Conservation (phyloP, 2,329 filamentous ascomycete genomes). For the Claviceps sorghi region DNA sequence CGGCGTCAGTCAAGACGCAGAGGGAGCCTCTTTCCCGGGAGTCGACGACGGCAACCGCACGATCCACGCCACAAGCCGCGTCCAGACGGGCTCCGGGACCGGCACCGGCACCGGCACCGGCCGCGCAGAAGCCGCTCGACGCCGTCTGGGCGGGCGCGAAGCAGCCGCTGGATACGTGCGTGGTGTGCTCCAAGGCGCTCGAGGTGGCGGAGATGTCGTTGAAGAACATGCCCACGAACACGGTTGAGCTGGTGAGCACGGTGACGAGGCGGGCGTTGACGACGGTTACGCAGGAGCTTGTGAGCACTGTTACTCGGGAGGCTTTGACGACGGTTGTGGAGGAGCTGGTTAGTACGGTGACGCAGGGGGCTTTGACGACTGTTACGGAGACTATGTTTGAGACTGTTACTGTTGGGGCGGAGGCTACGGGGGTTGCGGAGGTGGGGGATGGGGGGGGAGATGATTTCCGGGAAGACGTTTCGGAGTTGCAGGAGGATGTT, state of each 20-base stretch:
- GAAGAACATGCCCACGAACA: constrained; percentile 1
- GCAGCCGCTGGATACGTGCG: constrained; percentile 10
- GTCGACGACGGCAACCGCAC: background rate
- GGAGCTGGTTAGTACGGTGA: constrained; percentile 3
- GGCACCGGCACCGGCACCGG: background rate
- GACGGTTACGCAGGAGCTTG: constrained; percentile 17
- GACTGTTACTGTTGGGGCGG: constrained; percentile 7
- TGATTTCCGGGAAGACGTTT: too few species aligned
- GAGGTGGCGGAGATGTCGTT: constrained; percentile 2
- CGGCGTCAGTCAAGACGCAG: background rate
- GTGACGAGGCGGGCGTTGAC: constrained; percentile 10
- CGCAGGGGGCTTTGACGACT: constrained; percentile 14
- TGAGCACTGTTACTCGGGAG: constrained; percentile 10
- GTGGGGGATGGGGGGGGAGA: background rate
- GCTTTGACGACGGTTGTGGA: constrained; percentile 16
- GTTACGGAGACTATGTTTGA: constrained; percentile 16
- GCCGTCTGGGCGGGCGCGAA: constrained; percentile 15
- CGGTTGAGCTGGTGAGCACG: background rate
- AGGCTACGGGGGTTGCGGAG: constrained; percentile 5
- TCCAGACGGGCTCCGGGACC: background rate
- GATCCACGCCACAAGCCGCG: background rate
- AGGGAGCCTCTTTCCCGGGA: background rate
- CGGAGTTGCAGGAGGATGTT: background rate
- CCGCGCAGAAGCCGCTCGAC: constrained; percentile 4
- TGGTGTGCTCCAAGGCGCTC: constrained; percentile 8